phyloP scores from a whole-genome alignment of 1,139 yeast species.

The Protomyces pachydermus region DNA sequence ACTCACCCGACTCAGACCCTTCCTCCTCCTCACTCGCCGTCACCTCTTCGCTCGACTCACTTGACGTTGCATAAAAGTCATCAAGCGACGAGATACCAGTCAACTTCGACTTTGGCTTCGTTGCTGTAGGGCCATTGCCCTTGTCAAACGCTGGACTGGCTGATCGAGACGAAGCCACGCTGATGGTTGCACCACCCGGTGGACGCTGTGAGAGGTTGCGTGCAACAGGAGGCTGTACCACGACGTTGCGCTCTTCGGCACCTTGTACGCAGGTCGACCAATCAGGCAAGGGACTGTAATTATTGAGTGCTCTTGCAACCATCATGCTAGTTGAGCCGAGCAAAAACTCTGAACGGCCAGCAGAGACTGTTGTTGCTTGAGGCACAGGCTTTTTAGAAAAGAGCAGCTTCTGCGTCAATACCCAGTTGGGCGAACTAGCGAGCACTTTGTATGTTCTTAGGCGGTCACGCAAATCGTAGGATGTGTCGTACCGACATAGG shows the following conservation, averaged over 20 bases:
- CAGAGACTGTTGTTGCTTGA: slow-evolving; percentile 32
- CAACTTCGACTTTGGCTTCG: slow-evolving; percentile 27
- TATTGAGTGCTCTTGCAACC: slow-evolving; percentile 38
- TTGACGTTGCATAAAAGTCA: slow-evolving; percentile 55
- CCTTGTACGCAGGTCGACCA: slow-evolving; percentile 35
- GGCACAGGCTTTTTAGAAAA: slow-evolving; percentile 77
- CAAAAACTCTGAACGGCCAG: slow-evolving; percentile 29
- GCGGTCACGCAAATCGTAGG: slow-evolving; percentile 77
- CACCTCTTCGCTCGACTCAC: slow-evolving; percentile 34
- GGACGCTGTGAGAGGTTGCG: slow-evolving; percentile 20
- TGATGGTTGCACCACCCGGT: not conserved
- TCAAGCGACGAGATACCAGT: slow-evolving; percentile 37
- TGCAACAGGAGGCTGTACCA: slow-evolving; percentile 6
- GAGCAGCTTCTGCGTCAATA: slow-evolving; percentile 59
- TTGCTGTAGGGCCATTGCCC: slow-evolving; percentile 11
- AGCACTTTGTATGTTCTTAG: slow-evolving; percentile 66
- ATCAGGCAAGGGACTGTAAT: slow-evolving; percentile 33
- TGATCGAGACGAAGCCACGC: slow-evolving; percentile 7
- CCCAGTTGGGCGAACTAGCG: slow-evolving; percentile 40
- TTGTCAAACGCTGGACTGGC: slow-evolving; percentile 8
- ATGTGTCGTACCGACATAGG: slow-evolving; percentile 66
- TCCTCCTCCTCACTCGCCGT: slow-evolving; percentile 7
- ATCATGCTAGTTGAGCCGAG: slow-evolving; percentile 40
- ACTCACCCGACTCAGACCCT: slow-evolving; percentile 12
- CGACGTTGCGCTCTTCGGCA: slow-evolving; percentile 23